A percentile compares a stretch with the other conserved stretches of the same genome.
These are phyloP conservation scores for Termitomyces eurrhizus DNA, from an alignment of 768 basidiomycete species.

Conservation along the genomic window DNA sequence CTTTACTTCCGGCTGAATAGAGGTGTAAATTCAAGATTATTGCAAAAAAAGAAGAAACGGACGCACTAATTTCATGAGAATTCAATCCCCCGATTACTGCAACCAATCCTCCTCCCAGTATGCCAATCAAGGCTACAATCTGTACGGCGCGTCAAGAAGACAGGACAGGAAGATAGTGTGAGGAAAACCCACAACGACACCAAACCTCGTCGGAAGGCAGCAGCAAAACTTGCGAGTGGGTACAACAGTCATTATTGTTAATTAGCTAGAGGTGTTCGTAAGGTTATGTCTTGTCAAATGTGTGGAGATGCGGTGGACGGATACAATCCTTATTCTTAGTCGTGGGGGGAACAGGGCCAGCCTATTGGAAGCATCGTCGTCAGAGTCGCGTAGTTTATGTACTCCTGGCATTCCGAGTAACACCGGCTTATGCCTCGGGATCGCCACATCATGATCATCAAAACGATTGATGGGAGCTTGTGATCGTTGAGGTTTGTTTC, in stretches of 20 bases:
- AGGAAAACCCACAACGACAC: conserved; percentile 36
- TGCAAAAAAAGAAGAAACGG: background rate
- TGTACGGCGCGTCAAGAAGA: conserved; percentile 13
- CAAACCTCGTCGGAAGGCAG: conserved; percentile 47
- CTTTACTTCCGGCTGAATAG: conserved; percentile 31
- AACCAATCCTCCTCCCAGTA: conserved; percentile 38
- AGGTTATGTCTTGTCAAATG: conserved; percentile 8
- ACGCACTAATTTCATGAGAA: conserved; percentile 13
- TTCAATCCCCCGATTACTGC: conserved; percentile 27
- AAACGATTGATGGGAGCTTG: conserved; percentile 5
- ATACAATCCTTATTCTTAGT: conserved; percentile 17
- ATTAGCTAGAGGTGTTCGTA: conserved; percentile 2
- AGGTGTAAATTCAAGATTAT: background rate
- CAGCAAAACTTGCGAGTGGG: conserved; percentile 43
- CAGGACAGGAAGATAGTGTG: background rate
- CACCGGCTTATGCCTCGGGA: conserved; percentile 8
- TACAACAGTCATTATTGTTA: conserved; percentile 31
- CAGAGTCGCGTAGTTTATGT: conserved; percentile 28
- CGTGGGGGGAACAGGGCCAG: conserved; percentile 40
- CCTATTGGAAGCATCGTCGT: conserved; percentile 28
- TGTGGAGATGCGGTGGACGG: conserved; percentile 8
- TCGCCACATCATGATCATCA: conserved; percentile 8
- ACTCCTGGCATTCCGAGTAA: conserved; percentile 12
- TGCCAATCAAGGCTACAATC: conserved; percentile 41
- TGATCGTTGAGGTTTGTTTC: conserved; percentile 14